Percentiles rank a stretch among this genome's conserved stretches.
phyloP scores from a whole-genome alignment of 257 asterid genomes.

The Solanum appendiculatum region DNA sequence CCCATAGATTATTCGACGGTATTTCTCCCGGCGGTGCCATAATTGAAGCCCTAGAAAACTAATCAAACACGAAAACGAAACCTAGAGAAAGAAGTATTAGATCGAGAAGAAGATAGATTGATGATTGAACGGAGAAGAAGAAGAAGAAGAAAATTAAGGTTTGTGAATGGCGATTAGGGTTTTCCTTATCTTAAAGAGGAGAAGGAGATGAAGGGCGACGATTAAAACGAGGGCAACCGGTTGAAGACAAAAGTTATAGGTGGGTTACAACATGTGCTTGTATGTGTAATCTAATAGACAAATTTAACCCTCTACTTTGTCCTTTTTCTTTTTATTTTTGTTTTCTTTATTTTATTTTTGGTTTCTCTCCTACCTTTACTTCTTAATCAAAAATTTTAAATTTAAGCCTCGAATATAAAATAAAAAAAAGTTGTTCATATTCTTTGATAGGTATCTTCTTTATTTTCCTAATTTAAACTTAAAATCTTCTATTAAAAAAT shows the following conservation, averaged over 20 bases:
- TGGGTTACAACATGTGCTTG: not conserved
- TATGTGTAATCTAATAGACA: not conserved
- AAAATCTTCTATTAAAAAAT: too few relatives aligned
- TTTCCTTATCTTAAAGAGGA: not conserved
- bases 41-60: not conserved
- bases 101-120: not conserved
- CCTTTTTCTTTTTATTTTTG: not conserved
- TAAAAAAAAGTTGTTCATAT: too few relatives aligned
- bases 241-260: not conserved
- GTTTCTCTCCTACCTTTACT: not conserved
- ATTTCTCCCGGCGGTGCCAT: slow-evolving; percentile 34
- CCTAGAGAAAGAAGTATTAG: not conserved
- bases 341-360: too few relatives aligned
- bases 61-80: not conserved
- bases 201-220: not conserved
- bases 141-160: not conserved
- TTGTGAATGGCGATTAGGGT: not conserved
- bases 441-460: too few relatives aligned
- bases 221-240: not conserved
- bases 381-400: too few relatives aligned
- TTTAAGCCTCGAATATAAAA: too few relatives aligned
- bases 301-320: not conserved
- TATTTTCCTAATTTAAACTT: too few relatives aligned
- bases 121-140: not conserved
- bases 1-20: slow-evolving; percentile 80